These are phyloP conservation scores for Straminergon stramineum DNA, from an alignment of 225 moss, liverwort and hornwort species.

Conservation along the genomic window DNA sequence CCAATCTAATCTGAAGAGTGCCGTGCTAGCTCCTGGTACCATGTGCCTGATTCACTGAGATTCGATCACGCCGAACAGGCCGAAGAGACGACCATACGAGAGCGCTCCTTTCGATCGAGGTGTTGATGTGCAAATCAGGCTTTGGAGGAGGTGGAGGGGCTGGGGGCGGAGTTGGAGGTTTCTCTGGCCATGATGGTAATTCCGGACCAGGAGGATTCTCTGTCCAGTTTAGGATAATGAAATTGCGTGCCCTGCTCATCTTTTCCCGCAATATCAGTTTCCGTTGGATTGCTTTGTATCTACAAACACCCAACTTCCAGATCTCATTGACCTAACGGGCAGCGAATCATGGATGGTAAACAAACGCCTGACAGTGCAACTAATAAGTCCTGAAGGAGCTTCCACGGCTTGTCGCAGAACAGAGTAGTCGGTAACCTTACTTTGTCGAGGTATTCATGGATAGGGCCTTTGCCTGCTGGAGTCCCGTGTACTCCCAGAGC, in stretches of 20 bases:
- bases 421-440: not conserved
- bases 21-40: no score
- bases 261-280: constrained; percentile 10
- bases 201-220: constrained; percentile 8
- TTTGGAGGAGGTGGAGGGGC: not conserved
- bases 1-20: no score
- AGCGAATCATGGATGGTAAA: not conserved
- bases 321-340: not conserved
- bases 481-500: not conserved
- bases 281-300: constrained; percentile 16
- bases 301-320: not conserved
- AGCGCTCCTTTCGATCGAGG: constrained; percentile 30
- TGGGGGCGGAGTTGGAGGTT: constrained; percentile 1
- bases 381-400: not conserved
- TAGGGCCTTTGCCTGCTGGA: not conserved
- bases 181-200: constrained; percentile 24
- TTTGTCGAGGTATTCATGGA: not conserved
- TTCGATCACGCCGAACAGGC: no score
- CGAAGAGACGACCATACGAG: no score
- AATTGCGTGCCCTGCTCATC: constrained; percentile 16
- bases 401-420: not conserved
- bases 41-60: no score
- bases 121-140: not conserved
- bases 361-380: not conserved
- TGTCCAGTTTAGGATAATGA: constrained; percentile 28